phyloP scores from a whole-genome alignment of 2,329 filamentous ascomycete genomes.

The Fusarium praegraminearum region DNA sequence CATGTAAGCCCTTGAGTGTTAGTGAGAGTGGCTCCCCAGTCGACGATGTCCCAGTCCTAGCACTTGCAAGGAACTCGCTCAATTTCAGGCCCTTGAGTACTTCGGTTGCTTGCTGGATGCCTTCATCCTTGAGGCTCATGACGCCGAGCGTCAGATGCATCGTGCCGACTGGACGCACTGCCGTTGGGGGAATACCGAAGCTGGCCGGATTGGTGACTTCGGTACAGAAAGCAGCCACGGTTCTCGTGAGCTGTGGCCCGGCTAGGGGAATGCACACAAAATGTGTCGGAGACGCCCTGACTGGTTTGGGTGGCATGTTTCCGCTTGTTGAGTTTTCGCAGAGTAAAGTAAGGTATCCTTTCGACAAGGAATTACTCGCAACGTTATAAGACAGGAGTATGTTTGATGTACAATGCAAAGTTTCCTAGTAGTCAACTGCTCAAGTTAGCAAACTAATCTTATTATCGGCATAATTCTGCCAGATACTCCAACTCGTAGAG shows the following conservation, averaged over 20 bases:
- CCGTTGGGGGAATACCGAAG: conserved; percentile 70
- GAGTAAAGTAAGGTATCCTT: background rate
- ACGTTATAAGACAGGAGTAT: background rate
- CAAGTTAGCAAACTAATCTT: conserved; percentile 10
- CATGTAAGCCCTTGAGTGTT: conserved; percentile 66
- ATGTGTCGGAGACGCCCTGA: conserved; percentile 70
- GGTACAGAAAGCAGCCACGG: conserved; percentile 70
- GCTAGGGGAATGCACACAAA: conserved; percentile 82
- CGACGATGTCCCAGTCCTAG: conserved; percentile 29
- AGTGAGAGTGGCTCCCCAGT: conserved; percentile 52
- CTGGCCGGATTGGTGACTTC: conserved; percentile 63
- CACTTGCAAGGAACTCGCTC: conserved; percentile 55
- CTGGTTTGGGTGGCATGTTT: conserved; percentile 51
- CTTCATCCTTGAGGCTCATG: conserved; percentile 74
- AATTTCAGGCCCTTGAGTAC: conserved; percentile 55
- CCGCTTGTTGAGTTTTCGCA: background rate
- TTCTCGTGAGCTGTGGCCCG: conserved; percentile 72
- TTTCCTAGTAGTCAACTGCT: conserved; percentile 3
- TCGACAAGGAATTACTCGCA: background rate
- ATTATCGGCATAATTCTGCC: background rate
- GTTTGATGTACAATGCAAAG: background rate
- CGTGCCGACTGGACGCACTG: conserved; percentile 81
- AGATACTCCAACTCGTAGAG: background rate
- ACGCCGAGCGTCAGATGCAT: conserved; percentile 89
- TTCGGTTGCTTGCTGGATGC: conserved; percentile 58